These are phyloP conservation scores for Limonium bicolor DNA, from an alignment of 148 eudicot species.

Conservation along the genomic window DNA sequence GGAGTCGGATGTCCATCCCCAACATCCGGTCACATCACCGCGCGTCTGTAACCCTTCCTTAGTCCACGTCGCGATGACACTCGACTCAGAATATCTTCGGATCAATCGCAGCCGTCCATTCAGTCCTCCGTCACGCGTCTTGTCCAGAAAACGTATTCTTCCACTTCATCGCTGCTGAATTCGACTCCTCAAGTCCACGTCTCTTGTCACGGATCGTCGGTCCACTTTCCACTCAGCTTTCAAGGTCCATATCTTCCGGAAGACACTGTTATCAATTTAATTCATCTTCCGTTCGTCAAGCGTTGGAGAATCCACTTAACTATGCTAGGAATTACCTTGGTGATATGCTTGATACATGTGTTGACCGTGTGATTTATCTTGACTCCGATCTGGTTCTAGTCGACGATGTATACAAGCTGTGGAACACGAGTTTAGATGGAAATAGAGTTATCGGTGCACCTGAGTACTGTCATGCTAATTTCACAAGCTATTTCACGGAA, in stretches of 20 bases:
- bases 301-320: constrained; percentile 62
- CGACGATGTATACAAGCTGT: constrained; percentile 55
- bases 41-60: constrained; percentile 15
- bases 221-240: constrained; percentile 40
- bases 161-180: constrained; percentile 60
- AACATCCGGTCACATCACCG: constrained; percentile 2
- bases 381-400: constrained; percentile 61
- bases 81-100: constrained; percentile 64
- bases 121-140: constrained; percentile 59
- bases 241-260: constrained; percentile 44
- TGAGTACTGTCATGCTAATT: too few species aligned
- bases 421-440: constrained; percentile 42
- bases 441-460: constrained; percentile 50
- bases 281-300: constrained; percentile 44
- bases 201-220: constrained; percentile 43
- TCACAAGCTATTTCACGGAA: constrained; percentile 44
- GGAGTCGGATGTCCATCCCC: constrained; percentile 19
- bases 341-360: constrained; percentile 52
- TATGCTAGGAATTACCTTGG: constrained; percentile 72
- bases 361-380: constrained; percentile 56
- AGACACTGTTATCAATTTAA: constrained; percentile 45
- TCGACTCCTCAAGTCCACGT: constrained; percentile 54
- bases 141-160: constrained; percentile 67
- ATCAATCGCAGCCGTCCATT: constrained; percentile 73
- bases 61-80: constrained; percentile 65